Conservation (phyloP, 164 flowering plant species). For the Kingdonia uniflora region DNA sequence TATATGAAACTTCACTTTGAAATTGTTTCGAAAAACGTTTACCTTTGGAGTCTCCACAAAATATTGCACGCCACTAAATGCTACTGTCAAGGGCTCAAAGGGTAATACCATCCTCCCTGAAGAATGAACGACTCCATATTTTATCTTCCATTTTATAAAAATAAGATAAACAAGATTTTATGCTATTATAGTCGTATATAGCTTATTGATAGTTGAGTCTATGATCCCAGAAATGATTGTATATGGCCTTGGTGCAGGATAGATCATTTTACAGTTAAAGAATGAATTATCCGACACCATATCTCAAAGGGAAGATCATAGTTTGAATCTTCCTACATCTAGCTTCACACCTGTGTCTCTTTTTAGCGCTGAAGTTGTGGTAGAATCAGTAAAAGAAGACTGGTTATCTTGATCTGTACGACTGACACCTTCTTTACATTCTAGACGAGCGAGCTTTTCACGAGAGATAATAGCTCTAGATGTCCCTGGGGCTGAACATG, state of each 20-base stretch:
- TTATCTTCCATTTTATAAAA: too few species aligned
- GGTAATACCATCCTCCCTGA: slow-evolving; percentile 40
- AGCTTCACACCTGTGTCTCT: background rate
- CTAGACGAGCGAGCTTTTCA: background rate
- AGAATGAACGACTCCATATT: too few species aligned
- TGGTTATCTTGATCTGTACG: background rate
- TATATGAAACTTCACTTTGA: background rate
- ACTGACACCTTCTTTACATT: background rate
- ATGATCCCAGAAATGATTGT: too few species aligned
- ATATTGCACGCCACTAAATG: slow-evolving; percentile 37
- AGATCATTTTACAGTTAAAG: too few species aligned
- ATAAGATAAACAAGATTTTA: too few species aligned
- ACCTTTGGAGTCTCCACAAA: slow-evolving; percentile 54
- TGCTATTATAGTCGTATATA: too few species aligned
- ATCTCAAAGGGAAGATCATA: too few species aligned
- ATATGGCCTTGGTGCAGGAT: too few species aligned
- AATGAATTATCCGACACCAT: too few species aligned
- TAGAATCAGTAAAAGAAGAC: background rate
- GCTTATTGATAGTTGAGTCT: too few species aligned
- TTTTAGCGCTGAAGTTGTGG: background rate
- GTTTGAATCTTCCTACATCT: too few species aligned
- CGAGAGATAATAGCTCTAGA: slow-evolving; percentile 1
- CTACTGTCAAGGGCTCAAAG: slow-evolving; percentile 39
- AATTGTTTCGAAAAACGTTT: background rate
- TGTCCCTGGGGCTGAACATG: background rate